Evolutionary conservation across 352 stramenopile species (phyloP).

Genomic region (Pilasporangium apinafurcum): DNA sequence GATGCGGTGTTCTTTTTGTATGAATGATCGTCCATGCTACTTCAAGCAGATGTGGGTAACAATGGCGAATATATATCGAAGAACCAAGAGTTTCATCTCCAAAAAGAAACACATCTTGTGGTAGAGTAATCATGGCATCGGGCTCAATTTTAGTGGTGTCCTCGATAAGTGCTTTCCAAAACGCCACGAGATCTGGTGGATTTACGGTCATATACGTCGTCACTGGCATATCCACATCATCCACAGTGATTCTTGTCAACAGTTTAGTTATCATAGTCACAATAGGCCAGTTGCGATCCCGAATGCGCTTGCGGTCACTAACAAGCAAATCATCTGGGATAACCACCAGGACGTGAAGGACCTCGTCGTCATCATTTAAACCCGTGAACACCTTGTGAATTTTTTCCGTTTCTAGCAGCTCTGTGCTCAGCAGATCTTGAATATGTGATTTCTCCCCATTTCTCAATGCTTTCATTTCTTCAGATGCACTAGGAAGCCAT

Average conservation of each 20-base stretch:
- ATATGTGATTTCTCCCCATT: too few relatives aligned
- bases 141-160: conserved; percentile 11
- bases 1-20: conserved; percentile 16
- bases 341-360: too few relatives aligned
- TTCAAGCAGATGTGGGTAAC: conserved; percentile 15
- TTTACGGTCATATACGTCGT: conserved; percentile 13
- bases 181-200: conserved; percentile 16
- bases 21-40: conserved; percentile 6
- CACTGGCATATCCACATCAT: conserved; percentile 5
- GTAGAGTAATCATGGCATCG: conserved; percentile 11
- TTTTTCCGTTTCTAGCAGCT: too few relatives aligned
- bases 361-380: too few relatives aligned
- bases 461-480: too few relatives aligned
- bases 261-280: too few relatives aligned
- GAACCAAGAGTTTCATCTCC: conserved; percentile 7
- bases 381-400: too few relatives aligned
- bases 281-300: too few relatives aligned
- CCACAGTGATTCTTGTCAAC: conserved; percentile 2
- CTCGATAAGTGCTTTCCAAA: conserved; percentile 15
- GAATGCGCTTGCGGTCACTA: too few relatives aligned
- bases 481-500: too few relatives aligned
- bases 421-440: too few relatives aligned
- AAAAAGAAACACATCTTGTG: conserved; percentile 3
- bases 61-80: conserved; percentile 22
- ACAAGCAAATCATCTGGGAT: too few relatives aligned